Evolutionary conservation across 768 basidiomycete species (phyloP).

Genomic region (Lactifluus pinguis): DNA sequence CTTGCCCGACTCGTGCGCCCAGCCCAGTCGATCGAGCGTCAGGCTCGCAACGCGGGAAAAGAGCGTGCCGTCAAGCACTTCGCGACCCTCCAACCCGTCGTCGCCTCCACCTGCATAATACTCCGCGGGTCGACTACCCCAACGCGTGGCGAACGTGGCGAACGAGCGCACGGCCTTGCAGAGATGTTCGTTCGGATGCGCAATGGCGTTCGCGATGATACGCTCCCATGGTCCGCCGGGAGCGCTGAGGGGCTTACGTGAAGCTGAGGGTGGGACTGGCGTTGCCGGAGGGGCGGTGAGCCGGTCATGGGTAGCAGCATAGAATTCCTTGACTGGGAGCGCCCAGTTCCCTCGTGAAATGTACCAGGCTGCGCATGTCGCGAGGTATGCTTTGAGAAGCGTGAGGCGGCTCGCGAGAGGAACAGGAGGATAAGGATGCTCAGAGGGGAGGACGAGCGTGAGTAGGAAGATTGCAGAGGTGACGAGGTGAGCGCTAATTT

Average conservation of each 20-base stretch:
- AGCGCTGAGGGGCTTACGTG: constrained; percentile 2
- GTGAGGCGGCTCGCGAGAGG: constrained; percentile 36
- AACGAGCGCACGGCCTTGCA: constrained; percentile 44
- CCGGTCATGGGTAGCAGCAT: constrained; percentile 20
- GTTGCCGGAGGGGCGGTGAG: constrained; percentile 22
- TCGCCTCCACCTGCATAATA: constrained; percentile 23
- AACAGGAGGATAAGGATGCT: constrained; percentile 18
- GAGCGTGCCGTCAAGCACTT: constrained; percentile 50
- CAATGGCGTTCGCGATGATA: constrained; percentile 42
- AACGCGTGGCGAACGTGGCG: constrained; percentile 36
- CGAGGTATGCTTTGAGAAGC: constrained; percentile 53
- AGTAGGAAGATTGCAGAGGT: constrained; percentile 58
- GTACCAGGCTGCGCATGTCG: constrained; percentile 43
- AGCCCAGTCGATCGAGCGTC: constrained; percentile 30
- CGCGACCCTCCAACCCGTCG: constrained; percentile 37
- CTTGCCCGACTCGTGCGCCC: constrained; percentile 15
- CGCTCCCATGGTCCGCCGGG: constrained; percentile 41
- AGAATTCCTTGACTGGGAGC: constrained; percentile 45
- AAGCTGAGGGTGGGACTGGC: constrained; percentile 17
- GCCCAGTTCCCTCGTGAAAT: constrained; percentile 45
- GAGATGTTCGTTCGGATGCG: constrained; percentile 52
- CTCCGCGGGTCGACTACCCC: constrained; percentile 32
- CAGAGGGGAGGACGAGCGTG: constrained; percentile 34
- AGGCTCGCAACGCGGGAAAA: constrained; percentile 51
- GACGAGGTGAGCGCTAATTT: constrained; percentile 49